These are phyloP conservation scores for Sporothrix brasiliensis DNA, from an alignment of 2,329 filamentous ascomycete species.

Conservation along the genomic window DNA sequence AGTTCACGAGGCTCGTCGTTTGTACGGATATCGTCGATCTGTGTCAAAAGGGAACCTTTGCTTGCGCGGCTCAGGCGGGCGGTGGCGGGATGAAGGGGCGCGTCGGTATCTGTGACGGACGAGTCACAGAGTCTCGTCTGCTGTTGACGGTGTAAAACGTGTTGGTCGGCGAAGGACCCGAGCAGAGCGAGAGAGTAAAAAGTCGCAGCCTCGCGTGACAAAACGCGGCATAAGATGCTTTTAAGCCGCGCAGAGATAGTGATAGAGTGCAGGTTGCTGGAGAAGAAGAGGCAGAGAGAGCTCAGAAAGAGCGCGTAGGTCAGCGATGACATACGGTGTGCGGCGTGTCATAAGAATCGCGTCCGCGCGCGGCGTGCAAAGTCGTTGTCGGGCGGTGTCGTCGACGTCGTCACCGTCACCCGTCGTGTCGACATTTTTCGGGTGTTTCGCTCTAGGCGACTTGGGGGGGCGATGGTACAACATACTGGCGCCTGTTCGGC, in stretches of 20 bases:
- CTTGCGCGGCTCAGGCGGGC: not conserved
- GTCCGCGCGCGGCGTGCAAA: not conserved
- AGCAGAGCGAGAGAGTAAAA: not conserved
- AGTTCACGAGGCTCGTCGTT: not conserved
- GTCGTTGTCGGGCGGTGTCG: conserved; percentile 1
- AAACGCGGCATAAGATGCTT: not conserved
- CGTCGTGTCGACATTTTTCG: conserved; percentile 28
- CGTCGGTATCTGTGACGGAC: not conserved
- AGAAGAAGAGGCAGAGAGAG: not conserved
- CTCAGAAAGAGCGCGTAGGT: not conserved
- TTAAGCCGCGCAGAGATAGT: not conserved
- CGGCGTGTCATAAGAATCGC: not conserved
- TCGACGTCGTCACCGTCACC: conserved; percentile 24
- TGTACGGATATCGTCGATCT: not conserved
- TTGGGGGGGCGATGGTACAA: not conserved
- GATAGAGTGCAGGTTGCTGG: not conserved
- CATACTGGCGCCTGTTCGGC: too few species aligned
- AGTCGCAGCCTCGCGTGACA: conserved; percentile 23
- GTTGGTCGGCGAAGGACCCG: not conserved
- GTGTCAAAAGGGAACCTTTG: not conserved
- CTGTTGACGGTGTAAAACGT: not conserved
- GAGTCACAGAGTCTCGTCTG: not conserved
- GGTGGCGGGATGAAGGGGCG: not conserved
- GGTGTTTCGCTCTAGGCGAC: conserved; percentile 9
- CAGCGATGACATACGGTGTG: not conserved